Percentiles rank a stretch among this genome's conserved stretches.
Evolutionary conservation across 1,284 basidiomycete genomes (phyloP).

Genomic region (Pascua sp.): DNA sequence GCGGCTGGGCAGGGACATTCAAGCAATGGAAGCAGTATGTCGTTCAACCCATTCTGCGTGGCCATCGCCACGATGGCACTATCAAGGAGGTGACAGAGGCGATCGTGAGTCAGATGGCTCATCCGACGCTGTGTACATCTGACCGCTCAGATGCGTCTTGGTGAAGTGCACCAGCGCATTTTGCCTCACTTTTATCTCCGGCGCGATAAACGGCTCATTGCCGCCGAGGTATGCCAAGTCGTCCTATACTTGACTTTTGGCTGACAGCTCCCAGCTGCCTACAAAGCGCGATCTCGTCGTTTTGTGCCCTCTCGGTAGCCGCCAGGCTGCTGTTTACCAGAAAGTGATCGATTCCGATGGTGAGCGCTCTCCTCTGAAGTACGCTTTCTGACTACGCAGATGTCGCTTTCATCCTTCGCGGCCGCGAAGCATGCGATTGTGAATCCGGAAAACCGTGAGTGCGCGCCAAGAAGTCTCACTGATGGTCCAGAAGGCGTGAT

Average conservation of each 20-base stretch:
- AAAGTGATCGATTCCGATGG: slow-evolving; percentile 45
- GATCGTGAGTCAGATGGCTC: slow-evolving; percentile 27
- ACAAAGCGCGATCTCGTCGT: slow-evolving; percentile 53
- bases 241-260: background rate
- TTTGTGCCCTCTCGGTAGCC: slow-evolving; percentile 51
- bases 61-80: slow-evolving; percentile 48
- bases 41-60: slow-evolving; percentile 46
- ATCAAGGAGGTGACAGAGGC: slow-evolving; percentile 40
- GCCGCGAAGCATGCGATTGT: slow-evolving; percentile 51
- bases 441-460: slow-evolving; percentile 28
- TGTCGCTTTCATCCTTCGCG: slow-evolving; percentile 46
- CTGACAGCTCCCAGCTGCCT: slow-evolving; percentile 44
- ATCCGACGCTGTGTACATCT: background rate
- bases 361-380: background rate
- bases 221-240: slow-evolving; percentile 34
- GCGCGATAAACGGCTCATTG: slow-evolving; percentile 52
- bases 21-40: slow-evolving; percentile 45
- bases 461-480: background rate
- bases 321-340: slow-evolving; percentile 50
- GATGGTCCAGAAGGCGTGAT: slow-evolving; percentile 21
- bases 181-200: slow-evolving; percentile 53
- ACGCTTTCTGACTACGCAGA: slow-evolving; percentile 23
- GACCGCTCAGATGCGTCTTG: slow-evolving; percentile 6
- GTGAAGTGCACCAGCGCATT: slow-evolving; percentile 39
- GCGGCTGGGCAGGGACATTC: slow-evolving; percentile 45